phyloP scores from a whole-genome alignment of 352 stramenopile genomes.

The Pythium graminicola region DNA sequence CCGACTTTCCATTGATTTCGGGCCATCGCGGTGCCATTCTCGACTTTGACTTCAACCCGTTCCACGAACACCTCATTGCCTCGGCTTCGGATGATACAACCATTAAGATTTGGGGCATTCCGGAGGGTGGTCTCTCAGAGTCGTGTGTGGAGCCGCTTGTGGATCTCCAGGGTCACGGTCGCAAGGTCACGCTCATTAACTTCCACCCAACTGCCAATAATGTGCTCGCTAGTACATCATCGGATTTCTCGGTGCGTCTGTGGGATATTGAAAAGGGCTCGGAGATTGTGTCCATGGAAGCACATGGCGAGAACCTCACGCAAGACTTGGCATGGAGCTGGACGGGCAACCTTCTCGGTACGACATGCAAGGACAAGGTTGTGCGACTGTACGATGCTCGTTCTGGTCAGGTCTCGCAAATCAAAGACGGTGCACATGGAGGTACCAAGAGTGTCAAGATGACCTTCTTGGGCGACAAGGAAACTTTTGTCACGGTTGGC shows the following conservation, averaged over 20 bases:
- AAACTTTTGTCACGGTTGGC: conserved; percentile 96
- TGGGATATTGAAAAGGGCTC: conserved; percentile 98
- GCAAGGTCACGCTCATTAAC: conserved; percentile 96
- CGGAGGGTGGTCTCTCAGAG: conserved; percentile 89
- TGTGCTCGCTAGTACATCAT: conserved; percentile 92
- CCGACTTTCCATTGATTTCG: conserved; percentile 91
- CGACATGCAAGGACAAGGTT: conserved; percentile 98
- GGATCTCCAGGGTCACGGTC: conserved; percentile 93
- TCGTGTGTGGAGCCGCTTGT: conserved; percentile 94
- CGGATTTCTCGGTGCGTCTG: conserved; percentile 96
- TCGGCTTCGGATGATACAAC: conserved; percentile 96
- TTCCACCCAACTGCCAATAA: conserved; percentile 98
- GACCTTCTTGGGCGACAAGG: conserved; percentile 92
- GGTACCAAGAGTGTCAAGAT: conserved; percentile 98
- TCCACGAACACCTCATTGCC: conserved; percentile 94
- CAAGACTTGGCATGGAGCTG: conserved; percentile 98
- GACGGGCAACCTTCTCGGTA: conserved; percentile 91
- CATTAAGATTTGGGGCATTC: conserved; percentile 97
- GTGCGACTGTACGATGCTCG: conserved; percentile 96
- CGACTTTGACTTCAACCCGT: conserved; percentile 99
- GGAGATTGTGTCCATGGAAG: conserved; percentile 86
- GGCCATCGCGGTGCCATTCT: conserved; percentile 95
- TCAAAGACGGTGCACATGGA: conserved; percentile 93
- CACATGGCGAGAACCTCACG: conserved; percentile 88
- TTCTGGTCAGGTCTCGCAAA: conserved; percentile 57